These are phyloP conservation scores for Tolypocladium sp. DNA, from an alignment of 2,329 filamentous ascomycete genomes.

Conservation along the genomic window DNA sequence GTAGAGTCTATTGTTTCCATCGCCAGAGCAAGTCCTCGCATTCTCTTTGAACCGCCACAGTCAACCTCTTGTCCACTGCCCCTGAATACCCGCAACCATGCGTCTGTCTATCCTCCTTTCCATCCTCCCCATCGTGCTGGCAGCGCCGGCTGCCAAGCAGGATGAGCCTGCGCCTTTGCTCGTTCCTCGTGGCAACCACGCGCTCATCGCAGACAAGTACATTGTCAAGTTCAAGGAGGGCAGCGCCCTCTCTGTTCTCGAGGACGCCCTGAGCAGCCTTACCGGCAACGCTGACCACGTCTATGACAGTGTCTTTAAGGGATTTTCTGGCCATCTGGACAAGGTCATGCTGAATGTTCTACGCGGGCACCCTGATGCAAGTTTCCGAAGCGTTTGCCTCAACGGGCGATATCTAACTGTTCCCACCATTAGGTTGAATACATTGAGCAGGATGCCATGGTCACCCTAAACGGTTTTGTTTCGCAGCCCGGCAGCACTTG, in stretches of 20 bases:
- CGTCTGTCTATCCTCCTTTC: constrained; percentile 9
- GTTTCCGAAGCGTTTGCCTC: not conserved
- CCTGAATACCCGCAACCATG: constrained; percentile 1
- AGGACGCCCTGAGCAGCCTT: constrained; percentile 6
- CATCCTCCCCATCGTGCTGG: constrained; percentile 10
- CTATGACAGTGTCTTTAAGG: constrained; percentile 10
- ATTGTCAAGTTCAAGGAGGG: constrained; percentile 16
- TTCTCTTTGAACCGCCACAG: too few species aligned
- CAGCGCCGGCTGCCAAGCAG: constrained; percentile 8
- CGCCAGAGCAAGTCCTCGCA: too few species aligned
- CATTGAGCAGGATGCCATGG: constrained; percentile 24
- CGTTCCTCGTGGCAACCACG: constrained; percentile 4
- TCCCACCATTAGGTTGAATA: constrained; percentile 16
- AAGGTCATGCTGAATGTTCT: constrained; percentile 6
- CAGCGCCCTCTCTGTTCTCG: constrained; percentile 3
- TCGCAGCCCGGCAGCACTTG: constrained; percentile 25
- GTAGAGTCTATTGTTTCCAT: too few species aligned
- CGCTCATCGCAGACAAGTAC: constrained; percentile 14
- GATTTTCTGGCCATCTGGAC: constrained; percentile 13
- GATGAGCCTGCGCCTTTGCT: constrained; percentile 14
- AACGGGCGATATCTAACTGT: too few species aligned
- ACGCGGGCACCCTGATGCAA: constrained; percentile 10
- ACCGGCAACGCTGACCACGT: constrained; percentile 13
- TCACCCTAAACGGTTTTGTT: constrained; percentile 7
- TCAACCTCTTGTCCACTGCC: too few species aligned